Base-by-base conservation (phyloP, 2,329 filamentous ascomycete genomes). In the Aureobasidium sp. region DNA sequence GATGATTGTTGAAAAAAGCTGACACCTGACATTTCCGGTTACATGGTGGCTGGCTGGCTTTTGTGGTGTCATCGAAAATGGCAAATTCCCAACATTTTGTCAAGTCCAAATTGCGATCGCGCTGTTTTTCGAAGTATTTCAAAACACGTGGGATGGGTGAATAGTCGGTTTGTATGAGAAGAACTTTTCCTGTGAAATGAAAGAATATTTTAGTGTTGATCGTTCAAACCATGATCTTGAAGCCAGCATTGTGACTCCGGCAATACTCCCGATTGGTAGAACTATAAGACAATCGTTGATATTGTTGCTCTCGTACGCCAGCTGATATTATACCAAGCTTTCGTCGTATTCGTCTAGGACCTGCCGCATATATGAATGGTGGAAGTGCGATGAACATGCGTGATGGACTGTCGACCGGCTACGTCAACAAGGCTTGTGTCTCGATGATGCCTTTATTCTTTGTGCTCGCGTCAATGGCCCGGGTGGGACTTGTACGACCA, bases 401-500 rank as follows among this genome's bases (percentile, higher is more conserved):
- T 14, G n/a, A 34, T 14, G 8, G 30, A 6, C 2, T 34, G 30
- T 2, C n/a, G 6, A 14, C 12, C 30, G n/a, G 30, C 8, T 34
- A 34, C 30, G n/a, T 34, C 11, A 34, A 6, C 11, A 34, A n/a
- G n/a, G 6, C n/a, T 17, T 29, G 41, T 24, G 19, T 32, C 12
- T 32, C 29, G 6, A 45, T 37, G 44, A 48, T 48, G 32, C 37
- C 44, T 48, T 48, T 48, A 25, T 12, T 3, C n/a, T 48, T 25
- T 27, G 11, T 35, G 29, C 30, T 48, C 44, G 44, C 44, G 44
- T 48, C 44, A 48, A 27, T 30, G 44, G 27, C 35, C n/a, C 21
- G 44, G 32, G 29, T 35, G 21, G 32, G 44, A 35, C 29, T 8
- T 37, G 44, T 48, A n/a, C 22, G 11, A 48, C 30, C 27, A 38